These are phyloP conservation scores for Plectosphaerella sp. DNA, from an alignment of 2,329 filamentous ascomycete genomes.

Conservation along the genomic window DNA sequence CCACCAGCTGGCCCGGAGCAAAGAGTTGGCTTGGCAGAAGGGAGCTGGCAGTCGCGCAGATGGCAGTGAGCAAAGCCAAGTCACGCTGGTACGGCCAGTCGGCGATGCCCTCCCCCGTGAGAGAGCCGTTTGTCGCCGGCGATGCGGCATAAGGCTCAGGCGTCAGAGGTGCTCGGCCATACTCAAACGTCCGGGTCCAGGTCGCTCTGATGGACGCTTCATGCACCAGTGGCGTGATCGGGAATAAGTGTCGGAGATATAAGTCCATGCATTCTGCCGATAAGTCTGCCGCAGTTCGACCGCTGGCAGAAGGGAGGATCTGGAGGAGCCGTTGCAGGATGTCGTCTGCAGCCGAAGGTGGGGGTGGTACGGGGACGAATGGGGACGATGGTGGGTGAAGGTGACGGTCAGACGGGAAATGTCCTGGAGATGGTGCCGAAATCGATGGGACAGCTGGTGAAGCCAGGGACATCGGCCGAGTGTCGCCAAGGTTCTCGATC, in stretches of 20 bases:
- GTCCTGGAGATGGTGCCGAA: neutral
- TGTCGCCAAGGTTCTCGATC: neutral
- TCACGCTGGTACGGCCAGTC: conserved; percentile 8
- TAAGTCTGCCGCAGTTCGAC: neutral
- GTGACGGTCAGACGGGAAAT: neutral
- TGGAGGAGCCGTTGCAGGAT: neutral
- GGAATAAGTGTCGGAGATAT: neutral
- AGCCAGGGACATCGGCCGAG: neutral
- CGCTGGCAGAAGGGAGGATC: neutral
- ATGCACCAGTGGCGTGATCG: neutral
- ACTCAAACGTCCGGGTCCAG: neutral
- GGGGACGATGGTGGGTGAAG: neutral
- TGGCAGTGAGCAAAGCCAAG: conserved; percentile 37
- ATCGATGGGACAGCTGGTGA: neutral
- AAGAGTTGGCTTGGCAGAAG: conserved; percentile 35
- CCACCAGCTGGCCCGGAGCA: conserved; percentile 29
- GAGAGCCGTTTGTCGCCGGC: too few relatives aligned
- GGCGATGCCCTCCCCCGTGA: too few relatives aligned
- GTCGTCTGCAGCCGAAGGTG: neutral
- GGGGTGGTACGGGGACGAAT: too few relatives aligned
- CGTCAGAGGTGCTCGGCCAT: neutral
- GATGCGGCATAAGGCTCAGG: neutral
- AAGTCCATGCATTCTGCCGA: neutral
- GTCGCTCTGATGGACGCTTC: neutral
- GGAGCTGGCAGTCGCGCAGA: conserved; percentile 38